Evolutionary conservation across 192 early-diverging fungal genomes (phyloP), one percentile per base, ranked within the genome.

Genomic region (Coemansia sp.): DNA sequence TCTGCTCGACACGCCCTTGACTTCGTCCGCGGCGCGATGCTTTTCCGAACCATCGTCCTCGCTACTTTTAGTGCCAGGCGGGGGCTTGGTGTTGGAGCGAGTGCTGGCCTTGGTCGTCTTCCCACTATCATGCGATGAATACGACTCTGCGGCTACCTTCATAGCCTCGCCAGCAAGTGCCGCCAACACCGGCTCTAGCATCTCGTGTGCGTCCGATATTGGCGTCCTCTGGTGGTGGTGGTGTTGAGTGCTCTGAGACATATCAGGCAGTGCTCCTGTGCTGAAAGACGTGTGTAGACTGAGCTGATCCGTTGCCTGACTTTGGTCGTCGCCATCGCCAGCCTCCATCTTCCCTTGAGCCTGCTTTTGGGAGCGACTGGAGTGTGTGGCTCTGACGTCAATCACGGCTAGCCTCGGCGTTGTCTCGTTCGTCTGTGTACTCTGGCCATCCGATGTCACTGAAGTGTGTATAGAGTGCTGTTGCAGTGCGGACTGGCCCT

Each of bases 161-260:
- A 63, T 52, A 41, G 66, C 60, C 24, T 72, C 70, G 22, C 66
- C 63, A 24, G 68, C 68, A 16, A 77, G 55, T 9, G 66, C 70
- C 8, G 70, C 70, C 54, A 72, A 62, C 20, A 68, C 66, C 11
- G 76, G 76, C 13, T 69, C 76, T 24, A 72, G 40, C 15, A 72
- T 49, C n/a, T 67, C 63, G 52, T 71, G 70, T 15, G 68, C 44
- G 13, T 49, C 67, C 34, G 76, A 68, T 43, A 66, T 43, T 44
- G 54, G 61, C 31, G 40, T 57, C 27, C 65, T 40, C 63, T 33
- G 3, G 10, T 60, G 27, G 27, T 18, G 29, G 27, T 34, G 61
- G 18, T 33, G 24, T 12, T 34, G 63, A 38, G 38, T n/a, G 41
- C 44, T 47, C 55, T 22, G 65, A 11, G 57, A 36, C 33, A 27